Percentiles rank a stretch among this genome's conserved stretches.
These are phyloP conservation scores for Seiridium unicorne DNA, from an alignment of 2,329 filamentous ascomycete genomes.

Conservation along the genomic window DNA sequence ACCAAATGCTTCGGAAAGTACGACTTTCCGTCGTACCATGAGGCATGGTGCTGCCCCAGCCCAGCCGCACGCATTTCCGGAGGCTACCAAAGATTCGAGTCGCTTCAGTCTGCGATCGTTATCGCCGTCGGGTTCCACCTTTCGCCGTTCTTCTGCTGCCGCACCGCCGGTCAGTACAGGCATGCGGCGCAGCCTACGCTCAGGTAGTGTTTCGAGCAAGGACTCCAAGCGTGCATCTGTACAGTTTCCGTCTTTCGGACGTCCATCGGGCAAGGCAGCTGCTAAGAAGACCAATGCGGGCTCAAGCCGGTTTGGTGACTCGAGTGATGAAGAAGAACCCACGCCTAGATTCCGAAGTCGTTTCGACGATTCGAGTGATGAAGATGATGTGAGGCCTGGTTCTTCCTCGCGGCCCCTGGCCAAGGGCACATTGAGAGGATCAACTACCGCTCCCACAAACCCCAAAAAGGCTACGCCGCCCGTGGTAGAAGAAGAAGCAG, in stretches of 20 bases:
- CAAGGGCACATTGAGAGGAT: constrained; percentile 28
- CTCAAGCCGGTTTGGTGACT: constrained; percentile 56
- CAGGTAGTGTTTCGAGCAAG: constrained; percentile 33
- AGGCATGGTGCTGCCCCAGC: constrained; percentile 43
- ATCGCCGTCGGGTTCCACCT: constrained; percentile 62
- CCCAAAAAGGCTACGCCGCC: constrained; percentile 56
- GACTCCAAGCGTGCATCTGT: constrained; percentile 32
- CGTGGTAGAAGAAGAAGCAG: constrained; percentile 43
- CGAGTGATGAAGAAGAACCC: constrained; percentile 58
- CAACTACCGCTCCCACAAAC: constrained; percentile 34
- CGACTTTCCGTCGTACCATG: constrained; percentile 74
- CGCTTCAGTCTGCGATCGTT: constrained; percentile 69
- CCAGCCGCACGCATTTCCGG: constrained; percentile 24
- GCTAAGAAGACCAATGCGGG: constrained; percentile 14
- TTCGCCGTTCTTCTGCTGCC: constrained; percentile 42
- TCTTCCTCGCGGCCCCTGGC: constrained; percentile 25
- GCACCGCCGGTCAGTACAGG: constrained; percentile 44
- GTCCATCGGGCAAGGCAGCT: constrained; percentile 25
- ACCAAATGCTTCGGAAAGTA: constrained; percentile 42
- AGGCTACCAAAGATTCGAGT: constrained; percentile 45
- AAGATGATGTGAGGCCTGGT: constrained; percentile 43
- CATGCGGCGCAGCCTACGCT: constrained; percentile 46
- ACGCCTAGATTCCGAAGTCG: constrained; percentile 49
- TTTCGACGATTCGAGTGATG: constrained; percentile 72
- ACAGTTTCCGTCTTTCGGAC: constrained; percentile 42